Percentiles rank a stretch among this genome's conserved stretches.
phyloP scores from a whole-genome alignment of 768 basidiomycete genomes.

The Termitomyces sp. region DNA sequence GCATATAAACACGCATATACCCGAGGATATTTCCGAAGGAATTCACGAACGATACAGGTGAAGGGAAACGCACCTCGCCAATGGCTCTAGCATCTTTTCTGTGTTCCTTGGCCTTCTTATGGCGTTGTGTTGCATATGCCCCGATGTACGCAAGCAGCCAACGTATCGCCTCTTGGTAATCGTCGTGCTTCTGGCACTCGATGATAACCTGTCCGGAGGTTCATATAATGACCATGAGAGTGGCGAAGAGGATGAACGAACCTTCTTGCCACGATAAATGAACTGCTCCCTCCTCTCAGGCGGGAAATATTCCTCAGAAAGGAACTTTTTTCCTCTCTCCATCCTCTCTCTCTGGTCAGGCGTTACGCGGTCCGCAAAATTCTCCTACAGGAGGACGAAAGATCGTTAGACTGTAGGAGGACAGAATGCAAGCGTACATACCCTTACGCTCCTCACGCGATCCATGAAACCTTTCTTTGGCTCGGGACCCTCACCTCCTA shows the following conservation, averaged over 20 bases:
- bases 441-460: conserved; percentile 31
- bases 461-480: conserved; percentile 32
- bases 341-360: conserved; percentile 62
- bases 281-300: conserved; percentile 89
- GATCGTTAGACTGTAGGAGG: not conserved
- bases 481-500: conserved; percentile 15
- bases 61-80: conserved; percentile 22
- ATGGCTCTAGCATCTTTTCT: conserved; percentile 17
- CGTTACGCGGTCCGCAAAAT: conserved; percentile 50
- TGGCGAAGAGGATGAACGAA: too few relatives aligned
- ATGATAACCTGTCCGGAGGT: conserved; percentile 61
- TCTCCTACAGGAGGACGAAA: conserved; percentile 16
- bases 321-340: conserved; percentile 60
- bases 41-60: not conserved
- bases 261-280: conserved; percentile 92
- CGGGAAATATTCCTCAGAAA: conserved; percentile 85
- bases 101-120: conserved; percentile 19
- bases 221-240: too few relatives aligned
- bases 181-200: conserved; percentile 89
- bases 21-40: not conserved
- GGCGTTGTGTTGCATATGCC: conserved; percentile 56
- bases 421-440: conserved; percentile 31
- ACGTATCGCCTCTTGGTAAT: conserved; percentile 79
- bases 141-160: conserved; percentile 67
- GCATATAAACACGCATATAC: not conserved